phyloP scores from a whole-genome alignment of 2,329 filamentous ascomycete genomes.

The Penicillium verrucosum region DNA sequence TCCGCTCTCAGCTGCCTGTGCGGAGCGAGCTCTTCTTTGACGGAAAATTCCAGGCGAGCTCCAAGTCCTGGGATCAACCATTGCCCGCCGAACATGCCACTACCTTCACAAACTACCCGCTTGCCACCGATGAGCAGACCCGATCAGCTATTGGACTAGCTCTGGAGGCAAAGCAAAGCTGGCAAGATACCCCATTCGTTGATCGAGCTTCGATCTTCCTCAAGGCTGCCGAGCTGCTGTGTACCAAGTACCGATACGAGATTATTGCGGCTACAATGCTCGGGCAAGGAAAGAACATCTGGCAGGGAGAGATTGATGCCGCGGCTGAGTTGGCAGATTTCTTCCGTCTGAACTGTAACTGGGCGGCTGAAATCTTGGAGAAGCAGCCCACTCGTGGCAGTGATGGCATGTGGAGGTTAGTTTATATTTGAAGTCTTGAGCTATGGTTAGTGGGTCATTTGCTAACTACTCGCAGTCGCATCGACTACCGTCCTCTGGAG shows the following conservation, averaged over 20 bases:
- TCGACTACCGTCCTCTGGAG: slow-evolving; percentile 84
- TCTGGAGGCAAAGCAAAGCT: slow-evolving; percentile 73
- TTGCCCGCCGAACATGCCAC: slow-evolving; percentile 40
- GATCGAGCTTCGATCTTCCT: slow-evolving; percentile 89
- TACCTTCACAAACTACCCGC: slow-evolving; percentile 75
- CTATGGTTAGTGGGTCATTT: not conserved
- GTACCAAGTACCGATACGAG: slow-evolving; percentile 88
- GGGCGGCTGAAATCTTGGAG: slow-evolving; percentile 80
- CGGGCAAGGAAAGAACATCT: slow-evolving; percentile 94
- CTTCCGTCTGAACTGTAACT: slow-evolving; percentile 62
- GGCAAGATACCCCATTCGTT: slow-evolving; percentile 80
- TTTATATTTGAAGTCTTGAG: not conserved
- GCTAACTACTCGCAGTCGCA: slow-evolving; percentile 48
- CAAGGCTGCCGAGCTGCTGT: slow-evolving; percentile 85
- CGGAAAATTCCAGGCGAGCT: slow-evolving; percentile 25
- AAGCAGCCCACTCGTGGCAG: slow-evolving; percentile 81
- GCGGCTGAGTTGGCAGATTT: slow-evolving; percentile 90
- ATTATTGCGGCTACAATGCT: slow-evolving; percentile 93
- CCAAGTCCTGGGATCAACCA: slow-evolving; percentile 27
- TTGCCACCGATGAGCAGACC: slow-evolving; percentile 72
- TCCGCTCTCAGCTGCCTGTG: slow-evolving; percentile 35
- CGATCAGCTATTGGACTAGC: slow-evolving; percentile 75
- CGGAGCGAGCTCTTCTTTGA: slow-evolving; percentile 30
- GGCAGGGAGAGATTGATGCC: slow-evolving; percentile 94
- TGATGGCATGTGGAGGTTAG: slow-evolving; percentile 77